These are phyloP conservation scores for Lecanoromycetidae sp. DNA, from an alignment of 2,329 filamentous ascomycete species.

Conservation along the genomic window DNA sequence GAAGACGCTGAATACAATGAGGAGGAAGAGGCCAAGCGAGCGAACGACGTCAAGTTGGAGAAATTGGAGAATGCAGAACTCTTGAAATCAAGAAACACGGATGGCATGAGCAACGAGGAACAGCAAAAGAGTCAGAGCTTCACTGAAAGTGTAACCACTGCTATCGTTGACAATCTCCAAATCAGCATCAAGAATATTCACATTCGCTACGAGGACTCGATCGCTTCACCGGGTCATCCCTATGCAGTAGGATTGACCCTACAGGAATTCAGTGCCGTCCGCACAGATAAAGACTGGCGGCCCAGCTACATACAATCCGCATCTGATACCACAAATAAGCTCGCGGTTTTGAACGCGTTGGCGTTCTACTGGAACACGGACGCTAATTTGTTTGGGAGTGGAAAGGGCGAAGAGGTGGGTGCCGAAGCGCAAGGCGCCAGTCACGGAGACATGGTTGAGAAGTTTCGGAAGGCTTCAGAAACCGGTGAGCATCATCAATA, in stretches of 20 bases:
- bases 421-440: constrained; percentile 49
- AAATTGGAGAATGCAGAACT: constrained; percentile 94
- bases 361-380: constrained; percentile 99
- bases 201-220: constrained; percentile 92
- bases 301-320: constrained; percentile 92
- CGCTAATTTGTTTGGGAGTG: constrained; percentile 66
- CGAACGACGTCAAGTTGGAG: constrained; percentile 94
- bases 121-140: constrained; percentile 98
- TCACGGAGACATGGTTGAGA: constrained; percentile 65
- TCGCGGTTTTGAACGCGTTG: constrained; percentile 78
- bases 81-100: constrained; percentile 80
- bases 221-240: constrained; percentile 86
- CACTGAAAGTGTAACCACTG: constrained; percentile 84
- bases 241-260: constrained; percentile 88
- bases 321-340: constrained; percentile 73
- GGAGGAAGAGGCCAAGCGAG: constrained; percentile 77
- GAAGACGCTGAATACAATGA: constrained; percentile 89
- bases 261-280: constrained; percentile 92
- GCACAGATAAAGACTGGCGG: constrained; percentile 88
- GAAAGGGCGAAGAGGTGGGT: constrained; percentile 55
- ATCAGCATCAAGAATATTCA: constrained; percentile 98
- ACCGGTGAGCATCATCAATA: constrained; percentile 72
- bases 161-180: constrained; percentile 96
- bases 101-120: constrained; percentile 87
- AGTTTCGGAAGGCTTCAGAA: constrained; percentile 70